These are phyloP conservation scores for Lentinula sp. DNA, from an alignment of 768 basidiomycete genomes.

Conservation along the genomic window DNA sequence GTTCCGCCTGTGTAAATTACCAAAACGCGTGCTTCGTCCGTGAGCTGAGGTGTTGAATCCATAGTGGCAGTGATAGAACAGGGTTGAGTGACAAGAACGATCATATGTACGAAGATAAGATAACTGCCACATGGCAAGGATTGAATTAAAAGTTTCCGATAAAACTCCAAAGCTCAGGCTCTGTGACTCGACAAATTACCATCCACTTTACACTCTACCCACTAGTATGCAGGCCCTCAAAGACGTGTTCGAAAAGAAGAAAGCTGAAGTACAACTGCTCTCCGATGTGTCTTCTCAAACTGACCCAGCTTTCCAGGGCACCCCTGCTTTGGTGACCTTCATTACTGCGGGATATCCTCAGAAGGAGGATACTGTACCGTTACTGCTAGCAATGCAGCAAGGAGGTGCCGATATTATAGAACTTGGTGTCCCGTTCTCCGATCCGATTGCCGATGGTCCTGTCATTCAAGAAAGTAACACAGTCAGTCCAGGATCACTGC, in stretches of 20 bases:
- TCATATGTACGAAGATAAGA: not conserved
- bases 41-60: conserved; percentile 39
- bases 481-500: conserved; percentile 39
- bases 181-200: not conserved
- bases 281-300: not conserved
- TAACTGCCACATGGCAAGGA: not conserved
- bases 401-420: conserved; percentile 96
- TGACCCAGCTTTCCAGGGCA: conserved; percentile 29
- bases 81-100: too few relatives aligned
- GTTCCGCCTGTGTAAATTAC: conserved; percentile 90
- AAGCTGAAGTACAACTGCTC: conserved; percentile 35
- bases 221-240: conserved; percentile 63
- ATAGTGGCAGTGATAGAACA: conserved; percentile 23
- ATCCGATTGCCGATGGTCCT: conserved; percentile 94
- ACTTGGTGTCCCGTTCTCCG: conserved; percentile 92
- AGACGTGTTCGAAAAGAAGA: conserved; percentile 64
- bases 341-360: conserved; percentile 92
- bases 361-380: conserved; percentile 71
- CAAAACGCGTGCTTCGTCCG: conserved; percentile 76
- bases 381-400: conserved; percentile 86
- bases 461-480: conserved; percentile 91
- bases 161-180: not conserved
- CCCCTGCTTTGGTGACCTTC: conserved; percentile 75
- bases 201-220: not conserved
- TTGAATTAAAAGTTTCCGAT: not conserved